Percentiles rank a stretch among this genome's conserved stretches.
phyloP scores from a whole-genome alignment of 2,329 filamentous ascomycete species.

The Graphiopsis chlorocephala region DNA sequence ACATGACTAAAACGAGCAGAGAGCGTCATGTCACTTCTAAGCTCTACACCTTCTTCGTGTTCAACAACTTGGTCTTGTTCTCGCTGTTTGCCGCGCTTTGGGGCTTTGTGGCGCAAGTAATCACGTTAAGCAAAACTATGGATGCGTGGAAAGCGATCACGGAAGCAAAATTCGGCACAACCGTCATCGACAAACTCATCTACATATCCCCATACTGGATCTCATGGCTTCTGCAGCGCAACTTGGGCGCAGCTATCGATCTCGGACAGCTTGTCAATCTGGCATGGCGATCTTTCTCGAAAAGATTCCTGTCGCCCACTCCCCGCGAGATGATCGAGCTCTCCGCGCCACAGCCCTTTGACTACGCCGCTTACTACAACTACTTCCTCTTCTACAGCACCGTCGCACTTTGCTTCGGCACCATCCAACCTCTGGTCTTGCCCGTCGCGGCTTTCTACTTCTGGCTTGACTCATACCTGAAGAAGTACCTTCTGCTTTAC shows the following conservation, averaged over 20 bases:
- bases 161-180: conserved; percentile 46
- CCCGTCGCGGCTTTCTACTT: conserved; percentile 89
- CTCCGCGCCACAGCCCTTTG: conserved; percentile 87
- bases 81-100: conserved; percentile 85
- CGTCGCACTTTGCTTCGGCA: conserved; percentile 78
- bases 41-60: conserved; percentile 91
- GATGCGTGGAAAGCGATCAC: conserved; percentile 68
- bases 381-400: conserved; percentile 95
- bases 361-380: conserved; percentile 97
- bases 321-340: conserved; percentile 88
- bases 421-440: conserved; percentile 82
- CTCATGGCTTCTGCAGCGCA: conserved; percentile 87
- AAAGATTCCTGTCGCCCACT: conserved; percentile 82
- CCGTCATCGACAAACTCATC: conserved; percentile 71
- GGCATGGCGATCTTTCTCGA: conserved; percentile 77
- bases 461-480: conserved; percentile 77
- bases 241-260: conserved; percentile 89
- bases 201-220: conserved; percentile 89
- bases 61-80: conserved; percentile 95
- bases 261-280: conserved; percentile 84
- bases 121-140: conserved; percentile 56
- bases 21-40: conserved; percentile 89
- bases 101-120: conserved; percentile 65
- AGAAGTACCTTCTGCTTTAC: conserved; percentile 90
- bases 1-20: conserved; percentile 85